These are phyloP conservation scores for Ziziphus jujuba DNA, from an alignment of 306 rosid species.

Conservation along the genomic window DNA sequence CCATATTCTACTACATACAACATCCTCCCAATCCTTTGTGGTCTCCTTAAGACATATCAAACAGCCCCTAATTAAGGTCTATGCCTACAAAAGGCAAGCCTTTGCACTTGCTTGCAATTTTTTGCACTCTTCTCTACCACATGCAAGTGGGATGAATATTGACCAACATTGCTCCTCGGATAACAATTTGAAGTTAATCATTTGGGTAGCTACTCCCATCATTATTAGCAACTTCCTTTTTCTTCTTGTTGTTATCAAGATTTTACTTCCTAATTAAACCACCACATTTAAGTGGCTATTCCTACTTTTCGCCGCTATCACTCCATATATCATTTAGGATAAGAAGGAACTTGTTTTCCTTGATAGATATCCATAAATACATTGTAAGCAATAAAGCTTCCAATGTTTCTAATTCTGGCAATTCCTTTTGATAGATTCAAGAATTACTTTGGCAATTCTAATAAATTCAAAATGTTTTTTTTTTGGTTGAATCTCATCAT, in stretches of 20 bases:
- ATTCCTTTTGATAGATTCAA: too few relatives aligned
- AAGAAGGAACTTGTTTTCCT: slow-evolving; percentile 3
- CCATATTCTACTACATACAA: too few relatives aligned
- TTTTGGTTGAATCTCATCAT: too few relatives aligned
- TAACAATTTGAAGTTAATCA: too few relatives aligned
- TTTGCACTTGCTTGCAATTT: slow-evolving; percentile 14
- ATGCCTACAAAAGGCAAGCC: slow-evolving; percentile 24
- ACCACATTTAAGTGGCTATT: slow-evolving; percentile 6
- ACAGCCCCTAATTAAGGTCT: slow-evolving; percentile 9
- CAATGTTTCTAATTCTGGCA: background rate
- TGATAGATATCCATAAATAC: background rate
- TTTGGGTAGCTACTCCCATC: too few relatives aligned
- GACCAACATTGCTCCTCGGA: slow-evolving; percentile 7
- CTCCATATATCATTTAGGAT: slow-evolving; percentile 25
- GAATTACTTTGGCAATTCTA: too few relatives aligned
- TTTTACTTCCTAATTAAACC: too few relatives aligned
- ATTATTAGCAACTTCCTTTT: too few relatives aligned
- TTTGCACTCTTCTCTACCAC: background rate
- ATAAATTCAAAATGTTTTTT: too few relatives aligned
- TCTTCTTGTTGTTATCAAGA: too few relatives aligned
- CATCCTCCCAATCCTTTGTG: too few relatives aligned
- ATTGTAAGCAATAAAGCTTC: background rate
- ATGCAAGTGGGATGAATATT: background rate
- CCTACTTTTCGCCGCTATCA: slow-evolving; percentile 1
- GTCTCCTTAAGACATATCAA: background rate